Percentiles rank a stretch among this genome's conserved stretches.
Evolutionary conservation across 371 early-diverging fungal species (phyloP).

Genomic region (Mucor irregularis): DNA sequence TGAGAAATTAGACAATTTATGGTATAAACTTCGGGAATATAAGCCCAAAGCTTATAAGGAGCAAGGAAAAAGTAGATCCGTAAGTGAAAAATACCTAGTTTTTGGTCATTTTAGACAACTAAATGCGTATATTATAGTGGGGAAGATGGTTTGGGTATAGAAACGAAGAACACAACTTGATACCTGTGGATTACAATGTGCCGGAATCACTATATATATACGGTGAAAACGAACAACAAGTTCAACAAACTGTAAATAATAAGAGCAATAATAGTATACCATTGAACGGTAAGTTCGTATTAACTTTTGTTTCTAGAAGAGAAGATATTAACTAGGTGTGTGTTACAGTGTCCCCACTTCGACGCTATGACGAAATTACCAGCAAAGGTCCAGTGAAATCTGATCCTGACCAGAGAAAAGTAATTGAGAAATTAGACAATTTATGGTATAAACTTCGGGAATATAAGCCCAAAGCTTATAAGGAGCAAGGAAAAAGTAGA

Average conservation of each 20-base stretch:
- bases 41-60: slow-evolving; percentile 7
- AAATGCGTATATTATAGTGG: slow-evolving; percentile 7
- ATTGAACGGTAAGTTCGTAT: slow-evolving; percentile 2
- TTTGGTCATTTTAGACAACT: background rate
- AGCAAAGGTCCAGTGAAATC: slow-evolving; percentile 13
- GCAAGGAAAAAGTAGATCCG: slow-evolving; percentile 11
- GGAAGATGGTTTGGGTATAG: slow-evolving; percentile 18
- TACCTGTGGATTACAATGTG: slow-evolving; percentile 1
- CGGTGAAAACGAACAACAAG: background rate
- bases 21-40: slow-evolving; percentile 21
- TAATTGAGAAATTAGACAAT: slow-evolving; percentile 19
- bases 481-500: slow-evolving; percentile 9
- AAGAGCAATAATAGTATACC: background rate
- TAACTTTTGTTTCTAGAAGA: background rate
- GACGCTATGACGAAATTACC: slow-evolving; percentile 24
- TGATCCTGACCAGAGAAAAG: slow-evolving; percentile 21
- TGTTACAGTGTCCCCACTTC: slow-evolving; percentile 19
- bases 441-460: slow-evolving; percentile 21
- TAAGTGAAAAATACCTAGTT: slow-evolving; percentile 1
- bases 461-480: slow-evolving; percentile 13
- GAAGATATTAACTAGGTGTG: background rate
- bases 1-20: slow-evolving; percentile 20
- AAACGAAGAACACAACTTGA: slow-evolving; percentile 5
- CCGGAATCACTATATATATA: slow-evolving; percentile 54
- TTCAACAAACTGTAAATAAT: background rate